Conservation (phyloP, 345 rosid species). For the Populus tremula region DNA sequence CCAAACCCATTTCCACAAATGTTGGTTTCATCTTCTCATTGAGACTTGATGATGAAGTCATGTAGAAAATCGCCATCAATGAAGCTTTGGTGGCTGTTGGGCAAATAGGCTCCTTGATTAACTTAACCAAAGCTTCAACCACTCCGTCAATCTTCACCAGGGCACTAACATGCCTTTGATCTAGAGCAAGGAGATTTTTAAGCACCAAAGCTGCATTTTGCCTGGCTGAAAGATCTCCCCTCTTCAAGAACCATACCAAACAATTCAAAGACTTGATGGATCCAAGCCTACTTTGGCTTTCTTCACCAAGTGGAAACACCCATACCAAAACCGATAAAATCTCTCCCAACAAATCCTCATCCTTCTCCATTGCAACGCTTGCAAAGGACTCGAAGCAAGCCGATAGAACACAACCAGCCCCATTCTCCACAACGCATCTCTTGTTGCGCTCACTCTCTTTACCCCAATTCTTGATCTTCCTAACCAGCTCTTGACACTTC, state of each 20-base stretch:
- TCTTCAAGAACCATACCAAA: constrained; percentile 27
- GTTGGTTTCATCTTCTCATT: constrained; percentile 5
- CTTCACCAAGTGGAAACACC: constrained; percentile 24
- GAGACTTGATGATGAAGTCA: constrained; percentile 7
- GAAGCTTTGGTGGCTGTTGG: constrained; percentile 34
- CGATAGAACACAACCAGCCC: constrained; percentile 19
- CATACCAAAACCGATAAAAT: constrained; percentile 28
- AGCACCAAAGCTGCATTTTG: constrained; percentile 28
- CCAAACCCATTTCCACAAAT: constrained; percentile 25
- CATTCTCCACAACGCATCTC: constrained; percentile 21
- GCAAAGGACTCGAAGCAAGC: constrained; percentile 30
- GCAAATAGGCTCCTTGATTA: constrained; percentile 32
- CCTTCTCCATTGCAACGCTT: constrained; percentile 13
- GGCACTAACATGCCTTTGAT: neutral
- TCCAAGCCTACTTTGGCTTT: constrained; percentile 25
- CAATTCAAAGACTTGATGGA: constrained; percentile 17
- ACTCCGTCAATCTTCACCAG: constrained; percentile 18
- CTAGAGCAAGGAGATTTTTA: constrained; percentile 20
- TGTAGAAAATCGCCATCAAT: constrained; percentile 22
- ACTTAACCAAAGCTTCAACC: constrained; percentile 19
- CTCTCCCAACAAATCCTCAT: constrained; percentile 23
- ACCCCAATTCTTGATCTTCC: constrained; percentile 30
- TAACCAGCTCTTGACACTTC: constrained; percentile 27
- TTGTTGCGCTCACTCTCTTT: constrained; percentile 38
- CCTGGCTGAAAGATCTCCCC: constrained; percentile 28